Base-by-base conservation (phyloP, 2,329 filamentous ascomycete genomes). In the Myotisia sp. region DNA sequence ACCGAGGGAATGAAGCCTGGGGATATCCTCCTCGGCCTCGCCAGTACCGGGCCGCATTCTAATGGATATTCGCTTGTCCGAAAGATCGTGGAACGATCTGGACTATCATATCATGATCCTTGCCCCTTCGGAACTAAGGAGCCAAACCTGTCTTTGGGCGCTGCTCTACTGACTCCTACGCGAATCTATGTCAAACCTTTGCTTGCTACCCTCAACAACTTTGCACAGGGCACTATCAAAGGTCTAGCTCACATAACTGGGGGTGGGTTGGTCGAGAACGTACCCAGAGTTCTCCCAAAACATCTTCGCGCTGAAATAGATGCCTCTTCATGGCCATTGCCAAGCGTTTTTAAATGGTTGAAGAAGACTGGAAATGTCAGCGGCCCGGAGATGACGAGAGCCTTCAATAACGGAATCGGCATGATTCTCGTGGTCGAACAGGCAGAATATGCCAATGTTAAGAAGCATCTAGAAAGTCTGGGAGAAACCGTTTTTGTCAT, bases 1-100 rank as follows among this genome's bases (percentile, higher is more conserved):
- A 79, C 71, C 43, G 66, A 72, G 6, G 67, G 68, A 45, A 95
- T 98, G 87, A 59, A 60, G 5, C 67, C 71, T 41, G 90, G 87
- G 19, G 87, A 98, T 52, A 66, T 93, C 3, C 70, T 98, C 2
- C 67, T 98, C 4, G 90, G 85, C 14, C 68, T 98, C 7, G 77
- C 72, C 7, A 94, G 85, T 16, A 81, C 74, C 37, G 90, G 90
- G 20, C 74, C 87, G 1, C 90, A 98, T 65, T 94, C 86, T 21
- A 98, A 98, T 59, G 90, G 90, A 31, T 98, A 92, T 67, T 94
- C 86, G 0, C 76, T 98, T n/a, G 79, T 95, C 21, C 79, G 90
- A 41, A 82, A 83, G 53, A 86, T 95, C 49, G 68, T 95, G 43
- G 74, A 83, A 47, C 68, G 70, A 39, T 71, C 77, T 22, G 74